Percentiles rank a stretch among this genome's conserved stretches.
These are phyloP conservation scores for Coemansia sp. DNA, from an alignment of 192 early-diverging fungal species.

Conservation along the genomic window DNA sequence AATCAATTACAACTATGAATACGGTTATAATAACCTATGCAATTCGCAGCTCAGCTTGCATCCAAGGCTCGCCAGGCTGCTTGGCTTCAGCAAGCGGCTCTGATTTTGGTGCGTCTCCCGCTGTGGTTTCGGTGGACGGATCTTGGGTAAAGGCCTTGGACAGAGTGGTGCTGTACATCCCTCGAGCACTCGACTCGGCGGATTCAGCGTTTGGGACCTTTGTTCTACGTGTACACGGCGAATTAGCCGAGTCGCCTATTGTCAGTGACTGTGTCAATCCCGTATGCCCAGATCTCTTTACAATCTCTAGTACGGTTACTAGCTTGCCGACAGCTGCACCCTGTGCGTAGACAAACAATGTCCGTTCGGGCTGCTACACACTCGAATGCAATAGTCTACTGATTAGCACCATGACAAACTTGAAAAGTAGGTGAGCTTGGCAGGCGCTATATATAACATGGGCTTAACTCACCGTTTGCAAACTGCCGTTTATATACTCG, in stretches of 20 bases:
- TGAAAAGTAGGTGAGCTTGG: too few species aligned
- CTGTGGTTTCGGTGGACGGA: neutral
- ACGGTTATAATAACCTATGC: neutral
- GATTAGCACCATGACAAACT: neutral
- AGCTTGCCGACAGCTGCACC: slow-evolving; percentile 47
- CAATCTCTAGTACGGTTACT: slow-evolving; percentile 39
- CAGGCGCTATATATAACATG: neutral
- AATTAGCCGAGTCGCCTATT: slow-evolving; percentile 18
- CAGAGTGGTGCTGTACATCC: slow-evolving; percentile 17
- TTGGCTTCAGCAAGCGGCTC: neutral
- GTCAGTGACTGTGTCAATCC: slow-evolving; percentile 5
- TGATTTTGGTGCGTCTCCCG: neutral
- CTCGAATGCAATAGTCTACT: neutral
- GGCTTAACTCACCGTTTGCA: slow-evolving; percentile 14
- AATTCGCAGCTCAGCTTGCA: slow-evolving; percentile 19
- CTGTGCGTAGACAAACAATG: slow-evolving; percentile 39
- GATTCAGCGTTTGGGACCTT: neutral
- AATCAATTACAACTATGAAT: neutral
- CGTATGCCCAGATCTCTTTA: slow-evolving; percentile 25
- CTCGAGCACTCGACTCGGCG: neutral
- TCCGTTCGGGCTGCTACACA: neutral
- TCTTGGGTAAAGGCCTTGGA: slow-evolving; percentile 4
- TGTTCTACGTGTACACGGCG: slow-evolving; percentile 5
- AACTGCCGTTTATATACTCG: slow-evolving; percentile 13
- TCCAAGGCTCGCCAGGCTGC: slow-evolving; percentile 19